Base-by-base conservation (phyloP, 163 green algal species). In the Prototheca cutis region DNA sequence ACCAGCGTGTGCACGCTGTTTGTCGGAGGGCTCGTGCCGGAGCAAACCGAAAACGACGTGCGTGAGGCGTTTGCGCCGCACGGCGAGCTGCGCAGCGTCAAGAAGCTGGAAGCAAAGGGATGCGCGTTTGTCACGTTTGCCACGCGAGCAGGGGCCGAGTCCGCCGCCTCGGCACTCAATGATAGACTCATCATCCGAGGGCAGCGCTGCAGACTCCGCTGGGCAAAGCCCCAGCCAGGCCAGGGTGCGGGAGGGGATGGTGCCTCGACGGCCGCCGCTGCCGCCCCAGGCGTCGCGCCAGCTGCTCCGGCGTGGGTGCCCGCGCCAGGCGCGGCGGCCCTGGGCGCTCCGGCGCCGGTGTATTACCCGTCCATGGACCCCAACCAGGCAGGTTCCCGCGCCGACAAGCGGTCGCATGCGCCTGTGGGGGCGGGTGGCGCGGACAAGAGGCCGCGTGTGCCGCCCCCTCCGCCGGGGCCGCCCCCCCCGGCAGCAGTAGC, bases 101-200 rank as follows among this genome's bases (percentile, higher is more conserved):
- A 78, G n/a, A 80, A 84, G 31, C 66, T 95, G 27, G 65, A 68
- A 8, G 54, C 59, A 23, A 67, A 65, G 52, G 47, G 74, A 48
- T 95, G 86, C 66, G 92, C 89, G 1, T 99, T 99, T 76, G 80
- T 99, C 1, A 95, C 86, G 0, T 97, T 87, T 58, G 72, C 73
- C 0, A 78, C 69, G 7, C 76, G 76, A 17, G 49, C 27, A 2
- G 77, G 61, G 17, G 87, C 87, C 7, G 87, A 95, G 77, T 62
- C 72, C 42, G 91, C 91, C 2, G 90, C 86, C 28, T 84, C 90
- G 40, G 81, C 78, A 29, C 66, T 93, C 34, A 57, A 67, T 29
- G 71, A 75, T 42, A 59, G 77, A 59, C 79, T 96, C 24, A 75
- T 87, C 23, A 73, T 98, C 53, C 92, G 92, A 53, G 90, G 90